A percentile compares a stretch with the other conserved stretches of the same genome.
Evolutionary conservation across 306 rosid genomes (phyloP).

Genomic region (Quercus parvula): DNA sequence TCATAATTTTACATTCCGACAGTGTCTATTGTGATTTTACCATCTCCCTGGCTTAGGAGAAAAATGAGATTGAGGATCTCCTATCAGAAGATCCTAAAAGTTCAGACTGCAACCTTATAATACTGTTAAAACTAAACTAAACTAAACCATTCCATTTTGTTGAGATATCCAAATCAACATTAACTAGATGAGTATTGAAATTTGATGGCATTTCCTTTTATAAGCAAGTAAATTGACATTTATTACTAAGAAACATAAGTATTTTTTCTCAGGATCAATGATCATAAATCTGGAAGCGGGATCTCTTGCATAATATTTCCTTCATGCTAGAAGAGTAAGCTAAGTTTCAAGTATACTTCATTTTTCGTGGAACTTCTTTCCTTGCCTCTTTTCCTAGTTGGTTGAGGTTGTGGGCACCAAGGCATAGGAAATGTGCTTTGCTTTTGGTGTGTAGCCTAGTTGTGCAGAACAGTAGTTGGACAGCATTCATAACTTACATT

Average conservation of each 20-base stretch:
- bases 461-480: slow-evolving; percentile 42
- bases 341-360: background rate
- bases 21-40: background rate
- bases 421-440: slow-evolving; percentile 25
- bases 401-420: slow-evolving; percentile 19
- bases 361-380: background rate
- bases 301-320: background rate
- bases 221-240: slow-evolving; percentile 5
- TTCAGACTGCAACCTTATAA: no score
- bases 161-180: background rate
- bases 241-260: slow-evolving; percentile 4
- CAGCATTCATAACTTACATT: slow-evolving; percentile 32
- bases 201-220: background rate
- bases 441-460: slow-evolving; percentile 17
- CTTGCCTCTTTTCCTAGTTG: slow-evolving; percentile 15
- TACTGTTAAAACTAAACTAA: background rate
- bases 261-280: slow-evolving; percentile 29
- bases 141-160: background rate
- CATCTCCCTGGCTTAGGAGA: background rate
- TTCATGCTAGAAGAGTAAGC: slow-evolving; percentile 5
- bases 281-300: slow-evolving; percentile 11
- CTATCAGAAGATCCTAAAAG: no score
- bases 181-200: background rate
- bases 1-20: background rate
- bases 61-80: background rate